Conservation (phyloP, 495 filamentous ascomycete genomes). For the Chaetomium tenue region DNA sequence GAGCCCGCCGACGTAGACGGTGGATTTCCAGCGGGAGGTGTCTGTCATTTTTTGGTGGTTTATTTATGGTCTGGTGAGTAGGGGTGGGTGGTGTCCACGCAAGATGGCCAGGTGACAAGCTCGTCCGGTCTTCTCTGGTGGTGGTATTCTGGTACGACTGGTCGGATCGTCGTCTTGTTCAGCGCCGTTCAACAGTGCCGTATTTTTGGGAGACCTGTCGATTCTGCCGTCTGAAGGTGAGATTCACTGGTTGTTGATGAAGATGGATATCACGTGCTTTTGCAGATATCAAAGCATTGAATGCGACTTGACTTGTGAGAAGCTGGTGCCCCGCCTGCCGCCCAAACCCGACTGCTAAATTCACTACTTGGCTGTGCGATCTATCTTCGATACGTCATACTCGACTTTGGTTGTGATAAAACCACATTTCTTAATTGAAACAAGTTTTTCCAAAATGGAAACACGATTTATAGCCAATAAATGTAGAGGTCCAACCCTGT, state of each 20-base stretch:
- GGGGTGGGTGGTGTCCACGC: neutral
- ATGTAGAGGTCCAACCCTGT: too few relatives aligned
- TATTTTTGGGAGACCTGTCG: too few relatives aligned
- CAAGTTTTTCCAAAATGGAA: neutral
- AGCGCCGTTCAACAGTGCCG: too few relatives aligned
- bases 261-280: constrained; percentile 18
- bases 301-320: neutral
- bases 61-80: neutral
- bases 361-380: neutral
- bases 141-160: neutral
- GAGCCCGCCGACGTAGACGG: constrained; percentile 87
- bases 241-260: neutral
- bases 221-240: neutral
- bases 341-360: neutral
- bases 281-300: neutral
- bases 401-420: neutral
- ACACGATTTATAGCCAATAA: neutral
- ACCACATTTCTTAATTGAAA: neutral
- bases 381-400: neutral
- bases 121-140: neutral
- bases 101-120: neutral
- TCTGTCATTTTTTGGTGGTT: constrained; percentile 64
- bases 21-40: constrained; percentile 78
- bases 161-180: too few relatives aligned
- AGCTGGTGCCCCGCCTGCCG: constrained; percentile 13